Evolutionary conservation across 1,139 yeast genomes (phyloP), one percentile per base, ranked within the genome.

Genomic region (Yamadazyma dushanensis): DNA sequence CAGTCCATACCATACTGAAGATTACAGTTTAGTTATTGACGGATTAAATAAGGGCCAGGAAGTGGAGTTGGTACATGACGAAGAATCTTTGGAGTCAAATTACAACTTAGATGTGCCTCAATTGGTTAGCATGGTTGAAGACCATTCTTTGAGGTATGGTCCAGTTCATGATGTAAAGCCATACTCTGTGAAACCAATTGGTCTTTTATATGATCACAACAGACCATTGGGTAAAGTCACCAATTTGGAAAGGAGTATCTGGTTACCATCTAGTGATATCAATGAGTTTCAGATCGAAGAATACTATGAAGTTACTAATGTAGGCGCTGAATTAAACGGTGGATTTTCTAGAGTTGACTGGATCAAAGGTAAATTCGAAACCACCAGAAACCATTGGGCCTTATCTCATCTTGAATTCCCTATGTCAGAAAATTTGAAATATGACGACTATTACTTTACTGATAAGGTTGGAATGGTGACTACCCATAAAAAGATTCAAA

Each of bases 381-480:
- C 60, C 26, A 51, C 56, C 36, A 61, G 65, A 46, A 62, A 76
- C 39, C 73, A 66, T 53, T 71, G 73, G 55, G 73, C 73, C 1
- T 60, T 76, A 33, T 63, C 82, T 16, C 78, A 76, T 25, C 54
- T 88, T 44, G 82, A 78, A 44, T 66, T 86, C 44, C 72, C 73
- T 5, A 49, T 76, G 24, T 74, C 73, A 15, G 59, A 61, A 16
- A 46, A 49, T 11, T 32, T 43, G 15, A 69, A 67, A 36, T 70
- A 73, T 32, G 85, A 82, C 38, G 80, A 82, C 34, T 66, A 73
- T 47, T 92, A 86, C 65, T 87, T 70, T 56, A 82, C 88, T 16
- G 98, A 92, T 59, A 76, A 84, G 49, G 96, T 92, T 19, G 98
- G 98, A 17, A 86, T 87, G 63, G 96, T 92, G n/a, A 82, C 96